phyloP scores from a whole-genome alignment of 164 flowering plant genomes.

The Berberis vulgaris region DNA sequence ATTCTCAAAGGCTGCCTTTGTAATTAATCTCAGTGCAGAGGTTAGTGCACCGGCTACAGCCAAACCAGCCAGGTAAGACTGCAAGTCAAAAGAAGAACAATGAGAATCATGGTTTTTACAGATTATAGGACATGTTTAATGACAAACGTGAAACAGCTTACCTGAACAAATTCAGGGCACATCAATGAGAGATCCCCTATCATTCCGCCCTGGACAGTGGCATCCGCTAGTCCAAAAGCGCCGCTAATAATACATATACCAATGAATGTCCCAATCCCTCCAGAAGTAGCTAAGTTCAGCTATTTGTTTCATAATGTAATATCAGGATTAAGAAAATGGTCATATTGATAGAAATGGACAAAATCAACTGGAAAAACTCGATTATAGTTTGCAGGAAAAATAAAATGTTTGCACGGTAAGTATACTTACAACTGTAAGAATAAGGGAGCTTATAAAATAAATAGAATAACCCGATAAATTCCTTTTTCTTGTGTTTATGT shows the following conservation, averaged over 20 bases:
- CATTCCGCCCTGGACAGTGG: background rate
- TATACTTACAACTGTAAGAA: constrained; percentile 41
- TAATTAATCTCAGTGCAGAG: constrained; percentile 28
- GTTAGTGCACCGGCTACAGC: constrained; percentile 27
- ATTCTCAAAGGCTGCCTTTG: constrained; percentile 33
- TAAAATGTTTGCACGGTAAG: background rate
- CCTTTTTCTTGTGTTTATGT: constrained; percentile 30
- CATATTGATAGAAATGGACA: too few relatives aligned
- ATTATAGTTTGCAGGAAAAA: too few relatives aligned
- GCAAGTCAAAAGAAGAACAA: background rate
- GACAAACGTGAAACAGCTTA: background rate
- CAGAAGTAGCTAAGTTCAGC: constrained; percentile 72
- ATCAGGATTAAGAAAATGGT: too few relatives aligned
- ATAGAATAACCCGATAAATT: constrained; percentile 50
- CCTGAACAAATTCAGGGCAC: constrained; percentile 1
- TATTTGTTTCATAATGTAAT: constrained; percentile 4
- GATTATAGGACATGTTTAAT: background rate
- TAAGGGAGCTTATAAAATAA: constrained; percentile 43
- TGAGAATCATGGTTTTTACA: background rate
- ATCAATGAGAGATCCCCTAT: constrained; percentile 1
- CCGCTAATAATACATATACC: constrained; percentile 48
- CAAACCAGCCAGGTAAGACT: background rate
- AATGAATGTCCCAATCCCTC: constrained; percentile 49
- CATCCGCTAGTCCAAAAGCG: constrained; percentile 50
- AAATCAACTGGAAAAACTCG: background rate